Evolutionary conservation across 2,329 filamentous ascomycete species (phyloP).

Genomic region (Dothiorella sarmentorum): DNA sequence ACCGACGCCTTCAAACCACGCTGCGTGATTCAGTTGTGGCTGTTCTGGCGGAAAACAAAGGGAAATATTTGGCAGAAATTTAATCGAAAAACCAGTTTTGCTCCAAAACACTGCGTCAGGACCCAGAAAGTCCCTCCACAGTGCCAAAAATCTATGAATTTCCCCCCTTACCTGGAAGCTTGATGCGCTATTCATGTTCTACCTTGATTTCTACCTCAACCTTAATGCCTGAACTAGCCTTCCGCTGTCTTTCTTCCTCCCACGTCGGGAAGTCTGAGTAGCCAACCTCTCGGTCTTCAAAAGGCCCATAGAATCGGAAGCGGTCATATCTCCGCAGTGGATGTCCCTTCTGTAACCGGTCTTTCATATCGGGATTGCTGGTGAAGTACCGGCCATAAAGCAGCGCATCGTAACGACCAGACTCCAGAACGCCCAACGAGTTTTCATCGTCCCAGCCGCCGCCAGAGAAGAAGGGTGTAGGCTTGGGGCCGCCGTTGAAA

Average conservation of each 20-base stretch:
- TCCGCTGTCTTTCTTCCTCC: constrained; percentile 16
- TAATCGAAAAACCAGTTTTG: neutral
- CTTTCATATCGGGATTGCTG: constrained; percentile 46
- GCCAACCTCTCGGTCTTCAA: constrained; percentile 27
- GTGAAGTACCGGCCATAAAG: constrained; percentile 47
- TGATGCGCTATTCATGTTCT: constrained; percentile 5
- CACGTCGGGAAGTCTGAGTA: constrained; percentile 35
- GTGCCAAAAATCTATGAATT: too few relatives aligned
- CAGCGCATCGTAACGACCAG: constrained; percentile 37
- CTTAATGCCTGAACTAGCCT: constrained; percentile 1
- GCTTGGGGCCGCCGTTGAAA: constrained; percentile 36
- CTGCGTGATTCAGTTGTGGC: neutral
- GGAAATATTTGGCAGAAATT: neutral
- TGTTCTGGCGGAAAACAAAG: neutral
- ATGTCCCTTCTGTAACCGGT: constrained; percentile 40
- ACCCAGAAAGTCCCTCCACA: neutral
- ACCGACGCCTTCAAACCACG: neutral
- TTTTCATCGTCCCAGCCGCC: constrained; percentile 55
- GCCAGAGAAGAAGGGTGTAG: constrained; percentile 54
- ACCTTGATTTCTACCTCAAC: neutral
- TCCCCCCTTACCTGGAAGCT: neutral
- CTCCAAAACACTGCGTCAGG: neutral
- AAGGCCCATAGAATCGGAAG: constrained; percentile 34
- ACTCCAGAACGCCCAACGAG: constrained; percentile 48
- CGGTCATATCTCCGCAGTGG: constrained; percentile 41